Conservation (phyloP, 148 eudicot species). For the Rhododendron henanense region DNA sequence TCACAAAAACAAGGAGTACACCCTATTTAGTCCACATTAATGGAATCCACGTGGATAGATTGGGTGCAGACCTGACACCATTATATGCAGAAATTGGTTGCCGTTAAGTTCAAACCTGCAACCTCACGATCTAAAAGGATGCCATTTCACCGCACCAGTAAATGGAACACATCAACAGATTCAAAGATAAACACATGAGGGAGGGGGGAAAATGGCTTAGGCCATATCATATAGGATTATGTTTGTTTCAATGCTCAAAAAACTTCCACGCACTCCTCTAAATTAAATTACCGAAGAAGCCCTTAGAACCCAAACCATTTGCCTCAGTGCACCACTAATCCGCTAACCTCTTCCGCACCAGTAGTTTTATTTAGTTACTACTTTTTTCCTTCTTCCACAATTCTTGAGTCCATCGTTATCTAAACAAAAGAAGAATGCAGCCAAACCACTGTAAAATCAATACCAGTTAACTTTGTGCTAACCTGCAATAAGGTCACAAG, state of each 20-base stretch:
- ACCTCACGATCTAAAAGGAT: neutral
- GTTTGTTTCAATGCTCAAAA: neutral
- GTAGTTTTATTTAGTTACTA: neutral
- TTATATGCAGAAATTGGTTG: neutral
- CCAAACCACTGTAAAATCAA: constrained; percentile 1
- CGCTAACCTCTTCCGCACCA: neutral
- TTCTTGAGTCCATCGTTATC: neutral
- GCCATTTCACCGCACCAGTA: neutral
- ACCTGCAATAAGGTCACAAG: neutral
- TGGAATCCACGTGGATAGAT: neutral
- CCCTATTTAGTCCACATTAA: neutral
- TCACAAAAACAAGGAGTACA: neutral
- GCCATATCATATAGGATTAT: neutral
- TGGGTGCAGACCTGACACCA: neutral
- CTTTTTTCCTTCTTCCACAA: neutral
- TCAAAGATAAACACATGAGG: neutral
- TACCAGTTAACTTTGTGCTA: neutral
- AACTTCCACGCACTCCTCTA: neutral
- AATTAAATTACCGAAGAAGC: neutral
- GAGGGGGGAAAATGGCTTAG: neutral
- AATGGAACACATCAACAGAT: neutral
- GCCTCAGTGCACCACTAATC: neutral
- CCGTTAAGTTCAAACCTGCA: neutral
- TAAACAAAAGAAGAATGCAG: neutral
- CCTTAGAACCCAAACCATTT: neutral